Base-by-base conservation (phyloP, 1,139 yeast species). In the Lizanozyma gosingica region DNA sequence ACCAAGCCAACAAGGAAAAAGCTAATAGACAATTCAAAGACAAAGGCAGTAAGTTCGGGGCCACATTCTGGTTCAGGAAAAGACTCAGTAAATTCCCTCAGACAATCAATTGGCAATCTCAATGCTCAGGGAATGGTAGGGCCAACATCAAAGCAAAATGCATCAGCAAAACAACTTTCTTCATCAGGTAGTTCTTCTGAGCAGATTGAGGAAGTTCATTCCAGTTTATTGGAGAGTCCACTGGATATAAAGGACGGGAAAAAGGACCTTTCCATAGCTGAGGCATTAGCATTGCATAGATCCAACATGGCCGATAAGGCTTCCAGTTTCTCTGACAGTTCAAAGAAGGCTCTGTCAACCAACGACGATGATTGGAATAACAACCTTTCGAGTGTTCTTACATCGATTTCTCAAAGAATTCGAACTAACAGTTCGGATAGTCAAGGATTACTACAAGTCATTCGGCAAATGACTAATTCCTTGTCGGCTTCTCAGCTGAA, bases 211-310 rank as follows among this genome's bases (percentile, higher is more conserved):
- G 11, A 6, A 6, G 29, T 22, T 11, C 29, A 22, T 6, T 22
- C 29, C 6, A 11, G 11, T 22, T 6, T 11, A 6, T 11, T 11
- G 9, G 11, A 22, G 11, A 11, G 9, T 22, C 29, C 29, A 11
- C 6, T 11, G 9, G 11, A 22, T 6, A 11, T 6, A 22, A 22
- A 22, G 11, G 29, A 22, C 29, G 11, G 9, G 9, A 55, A 55
- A 35, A 59, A 60, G 39, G 52, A 65, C 45, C 50, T 76, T 39
- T 73, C 86, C 0, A 80, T 81, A 36, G 85, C 86, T 0, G 83
- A 80, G 47, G 76, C 85, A 1, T 60, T 81, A 45, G 83, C 83
- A 1, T 52, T 71, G 39, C 78, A 80, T 41, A 60, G 84, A 36
- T 65, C 76, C 0, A 55, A 65, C 4, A 60, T 62, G 55, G 41